These are phyloP conservation scores for Penicillium sp. DNA, from an alignment of 2,329 filamentous ascomycete species.

Conservation along the genomic window DNA sequence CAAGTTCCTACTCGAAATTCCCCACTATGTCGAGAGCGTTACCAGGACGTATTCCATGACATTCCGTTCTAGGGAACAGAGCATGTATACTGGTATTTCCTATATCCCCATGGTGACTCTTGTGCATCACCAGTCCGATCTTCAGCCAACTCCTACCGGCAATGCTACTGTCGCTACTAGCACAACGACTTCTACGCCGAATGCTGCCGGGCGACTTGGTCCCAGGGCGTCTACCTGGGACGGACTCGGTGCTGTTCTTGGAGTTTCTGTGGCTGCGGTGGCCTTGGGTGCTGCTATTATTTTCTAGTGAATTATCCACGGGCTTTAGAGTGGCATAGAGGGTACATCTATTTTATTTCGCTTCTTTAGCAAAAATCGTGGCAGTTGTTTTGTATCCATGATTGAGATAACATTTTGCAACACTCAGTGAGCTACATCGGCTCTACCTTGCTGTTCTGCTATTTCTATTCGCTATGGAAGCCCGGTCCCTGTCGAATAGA, in stretches of 20 bases:
- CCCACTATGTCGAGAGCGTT: not conserved
- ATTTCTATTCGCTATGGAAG: not conserved
- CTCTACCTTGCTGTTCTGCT: too few relatives aligned
- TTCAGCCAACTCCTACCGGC: not conserved
- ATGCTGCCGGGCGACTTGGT: constrained; percentile 5
- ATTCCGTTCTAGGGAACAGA: not conserved
- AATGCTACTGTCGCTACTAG: not conserved
- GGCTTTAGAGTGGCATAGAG: not conserved
- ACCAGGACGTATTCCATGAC: not conserved
- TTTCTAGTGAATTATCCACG: not conserved
- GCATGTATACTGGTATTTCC: not conserved
- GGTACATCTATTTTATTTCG: not conserved
- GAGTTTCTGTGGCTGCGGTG: constrained; percentile 4
- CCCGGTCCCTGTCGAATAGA: too few relatives aligned
- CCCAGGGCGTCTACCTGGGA: not conserved
- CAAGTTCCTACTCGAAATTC: not conserved
- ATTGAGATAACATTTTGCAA: too few relatives aligned
- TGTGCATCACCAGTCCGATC: constrained; percentile 9
- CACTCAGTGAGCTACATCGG: too few relatives aligned
- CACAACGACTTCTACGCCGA: constrained; percentile 6
- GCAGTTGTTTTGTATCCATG: not conserved
- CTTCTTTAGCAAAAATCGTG: not conserved
- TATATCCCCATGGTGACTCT: constrained; percentile 5
- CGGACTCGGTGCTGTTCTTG: constrained; percentile 3
- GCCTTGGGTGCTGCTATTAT: constrained; percentile 10